Evolutionary conservation across 2,329 filamentous ascomycete genomes (phyloP), one percentile per base, ranked within the genome.

Genomic region (Calonectria multiphialidica): DNA sequence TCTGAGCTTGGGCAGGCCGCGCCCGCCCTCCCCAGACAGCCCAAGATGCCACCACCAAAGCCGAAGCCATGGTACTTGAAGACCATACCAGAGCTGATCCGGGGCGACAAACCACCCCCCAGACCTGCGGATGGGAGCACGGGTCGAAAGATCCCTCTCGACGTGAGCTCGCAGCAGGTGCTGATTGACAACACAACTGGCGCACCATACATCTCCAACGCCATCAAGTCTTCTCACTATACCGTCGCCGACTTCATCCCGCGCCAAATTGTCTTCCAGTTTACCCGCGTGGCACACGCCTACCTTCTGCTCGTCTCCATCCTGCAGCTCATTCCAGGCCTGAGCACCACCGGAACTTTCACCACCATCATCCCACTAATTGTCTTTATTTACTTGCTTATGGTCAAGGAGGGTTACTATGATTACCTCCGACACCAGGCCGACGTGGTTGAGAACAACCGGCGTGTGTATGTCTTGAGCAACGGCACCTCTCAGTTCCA

Each of bases 401-500:
- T 98, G 78, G 88, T 89, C 35, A 98, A 98, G 81, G 95, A 98
- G 84, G 95, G 95, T 0, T 97, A 95, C 77, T 95, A 98, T 81
- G 95, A 98, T 82, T 92, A 93, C 78, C 90, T 94, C 77, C 89
- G 95, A 72, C 94, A 97, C 82, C 90, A 93, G 18, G 87, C 97
- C 57, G 95, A 98, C 80, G 95, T 93, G 78, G 90, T 94, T 25
- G 95, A 98, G 83, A 98, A 98, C 80, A 87, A 88, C 5, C 84
- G 86, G 53, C 82, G 84, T 8, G 86, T 85, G 0, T 88, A 84
- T 2, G 85, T 89, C 3, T 79, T 90, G 30, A 84, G 83, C 59
- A 82, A 83, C 8, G 68, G 78, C 47, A 74, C 77, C 2, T 71
- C 74, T 4, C 81, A 82, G 92, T 76, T 90, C 91, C 77, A 96